phyloP scores from a whole-genome alignment of 2,329 filamentous ascomycete genomes.

The Xylariaceae sp. region DNA sequence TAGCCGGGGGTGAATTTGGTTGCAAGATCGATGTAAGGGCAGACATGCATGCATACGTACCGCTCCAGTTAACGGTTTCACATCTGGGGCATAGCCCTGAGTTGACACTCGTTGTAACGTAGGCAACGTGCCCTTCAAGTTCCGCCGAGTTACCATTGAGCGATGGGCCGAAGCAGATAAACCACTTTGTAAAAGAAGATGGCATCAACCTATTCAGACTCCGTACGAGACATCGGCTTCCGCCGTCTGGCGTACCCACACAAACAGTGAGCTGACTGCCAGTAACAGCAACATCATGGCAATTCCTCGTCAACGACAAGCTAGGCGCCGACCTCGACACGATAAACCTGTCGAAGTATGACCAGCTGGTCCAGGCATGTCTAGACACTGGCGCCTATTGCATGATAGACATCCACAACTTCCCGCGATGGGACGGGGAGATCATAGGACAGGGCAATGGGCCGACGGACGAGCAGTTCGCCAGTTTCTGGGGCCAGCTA shows the following conservation, averaged over 20 bases:
- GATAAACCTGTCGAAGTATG: slow-evolving; percentile 45
- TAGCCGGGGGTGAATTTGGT: slow-evolving; percentile 45
- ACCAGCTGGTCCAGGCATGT: slow-evolving; percentile 52
- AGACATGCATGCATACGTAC: no score
- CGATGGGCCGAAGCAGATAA: slow-evolving; percentile 45
- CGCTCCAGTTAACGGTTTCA: no score
- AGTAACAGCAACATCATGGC: slow-evolving; percentile 46
- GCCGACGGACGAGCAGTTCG: slow-evolving; percentile 53
- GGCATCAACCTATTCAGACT: slow-evolving; percentile 53
- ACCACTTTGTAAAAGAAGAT: slow-evolving; percentile 50
- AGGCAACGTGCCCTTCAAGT: slow-evolving; percentile 36
- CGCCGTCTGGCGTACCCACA: neutral
- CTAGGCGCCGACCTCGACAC: slow-evolving; percentile 45
- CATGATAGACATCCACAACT: slow-evolving; percentile 56
- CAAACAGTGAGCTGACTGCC: slow-evolving; percentile 4
- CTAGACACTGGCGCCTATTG: slow-evolving; percentile 51
- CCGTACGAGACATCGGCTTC: slow-evolving; percentile 28
- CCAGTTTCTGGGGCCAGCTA: slow-evolving; percentile 51
- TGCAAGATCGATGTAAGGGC: slow-evolving; percentile 40
- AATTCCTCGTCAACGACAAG: slow-evolving; percentile 50
- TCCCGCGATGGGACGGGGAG: slow-evolving; percentile 53
- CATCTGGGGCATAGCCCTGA: no score
- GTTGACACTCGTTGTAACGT: neutral
- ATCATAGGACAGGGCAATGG: slow-evolving; percentile 65
- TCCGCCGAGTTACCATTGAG: slow-evolving; percentile 33